Conservation (phyloP, 2,329 filamentous ascomycete genomes). For the Alternaria arborescens region DNA sequence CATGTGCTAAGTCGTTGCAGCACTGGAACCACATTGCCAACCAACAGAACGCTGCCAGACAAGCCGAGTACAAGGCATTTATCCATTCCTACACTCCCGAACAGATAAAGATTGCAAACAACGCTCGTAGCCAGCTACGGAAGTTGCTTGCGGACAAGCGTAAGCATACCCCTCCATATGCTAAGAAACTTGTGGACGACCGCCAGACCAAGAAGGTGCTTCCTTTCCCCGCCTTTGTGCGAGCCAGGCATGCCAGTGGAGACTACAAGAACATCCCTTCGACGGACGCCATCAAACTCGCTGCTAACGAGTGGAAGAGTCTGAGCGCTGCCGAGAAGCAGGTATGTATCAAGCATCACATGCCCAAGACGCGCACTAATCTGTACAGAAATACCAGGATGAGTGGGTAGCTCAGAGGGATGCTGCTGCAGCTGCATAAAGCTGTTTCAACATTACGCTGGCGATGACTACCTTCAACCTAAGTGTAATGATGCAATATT, state of each 20-base stretch:
- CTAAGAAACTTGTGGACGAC: constrained; percentile 60
- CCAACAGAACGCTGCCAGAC: constrained; percentile 56
- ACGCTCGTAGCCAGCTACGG: constrained; percentile 58
- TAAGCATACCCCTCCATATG: constrained; percentile 19
- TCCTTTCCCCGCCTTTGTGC: constrained; percentile 56
- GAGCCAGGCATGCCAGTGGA: constrained; percentile 56
- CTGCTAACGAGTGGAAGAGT: constrained; percentile 59
- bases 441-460: constrained; percentile 13
- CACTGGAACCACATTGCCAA: constrained; percentile 62
- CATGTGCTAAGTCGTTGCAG: constrained; percentile 48
- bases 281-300: constrained; percentile 52
- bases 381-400: constrained; percentile 2
- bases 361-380: constrained; percentile 23
- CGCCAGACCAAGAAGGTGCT: constrained; percentile 58
- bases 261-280: constrained; percentile 60
- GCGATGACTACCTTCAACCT: constrained; percentile 12
- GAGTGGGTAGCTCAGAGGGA: neutral
- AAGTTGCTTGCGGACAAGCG: constrained; percentile 20
- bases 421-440: neutral
- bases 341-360: constrained; percentile 42
- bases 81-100: constrained; percentile 63
- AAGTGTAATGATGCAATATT: neutral
- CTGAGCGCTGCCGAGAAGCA: constrained; percentile 59
- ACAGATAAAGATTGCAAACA: constrained; percentile 67
- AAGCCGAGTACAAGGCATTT: constrained; percentile 61